Conservation (phyloP, 169 alveolate genomes). For the Babesia ovata region DNA sequence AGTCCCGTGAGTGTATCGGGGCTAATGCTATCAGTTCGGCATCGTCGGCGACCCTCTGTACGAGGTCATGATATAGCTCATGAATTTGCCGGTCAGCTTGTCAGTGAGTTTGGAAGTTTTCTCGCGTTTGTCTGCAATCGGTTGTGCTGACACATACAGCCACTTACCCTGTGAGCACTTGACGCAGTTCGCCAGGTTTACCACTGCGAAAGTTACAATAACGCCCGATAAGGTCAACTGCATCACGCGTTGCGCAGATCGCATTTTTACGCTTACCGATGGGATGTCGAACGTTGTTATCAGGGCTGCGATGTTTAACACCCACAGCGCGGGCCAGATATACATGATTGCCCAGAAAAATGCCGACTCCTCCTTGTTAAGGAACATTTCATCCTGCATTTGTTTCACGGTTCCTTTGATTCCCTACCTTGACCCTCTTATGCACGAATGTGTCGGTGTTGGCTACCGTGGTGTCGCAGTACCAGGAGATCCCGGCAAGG, state of each 20-base stretch:
- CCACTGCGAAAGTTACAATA: background rate
- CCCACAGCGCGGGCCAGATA: constrained; percentile 48
- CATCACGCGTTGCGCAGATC: background rate
- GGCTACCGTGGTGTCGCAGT: constrained; percentile 21
- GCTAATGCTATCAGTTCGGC: constrained; percentile 3
- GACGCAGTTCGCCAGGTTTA: constrained; percentile 47
- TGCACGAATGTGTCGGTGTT: constrained; percentile 17
- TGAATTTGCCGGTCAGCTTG: background rate
- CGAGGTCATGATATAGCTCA: background rate
- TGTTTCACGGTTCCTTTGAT: background rate
- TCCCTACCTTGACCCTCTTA: constrained; percentile 13
- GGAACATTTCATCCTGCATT: constrained; percentile 33
- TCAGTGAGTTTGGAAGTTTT: constrained; percentile 5
- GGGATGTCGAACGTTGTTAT: constrained; percentile 34
- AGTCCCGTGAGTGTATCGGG: too few relatives aligned
- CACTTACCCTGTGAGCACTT: constrained; percentile 45
- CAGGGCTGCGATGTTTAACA: constrained; percentile 22
- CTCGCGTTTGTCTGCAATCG: constrained; percentile 19
- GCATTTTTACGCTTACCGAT: background rate
- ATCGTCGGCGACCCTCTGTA: background rate
- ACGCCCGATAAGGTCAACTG: background rate
- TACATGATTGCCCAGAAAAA: constrained; percentile 52
- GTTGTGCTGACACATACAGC: too few relatives aligned
- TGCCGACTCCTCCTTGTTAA: constrained; percentile 32
- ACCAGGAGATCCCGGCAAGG: constrained; percentile 52